These are phyloP conservation scores for Pichia nakasei DNA, from an alignment of 805 yeast genomes.

Conservation along the genomic window DNA sequence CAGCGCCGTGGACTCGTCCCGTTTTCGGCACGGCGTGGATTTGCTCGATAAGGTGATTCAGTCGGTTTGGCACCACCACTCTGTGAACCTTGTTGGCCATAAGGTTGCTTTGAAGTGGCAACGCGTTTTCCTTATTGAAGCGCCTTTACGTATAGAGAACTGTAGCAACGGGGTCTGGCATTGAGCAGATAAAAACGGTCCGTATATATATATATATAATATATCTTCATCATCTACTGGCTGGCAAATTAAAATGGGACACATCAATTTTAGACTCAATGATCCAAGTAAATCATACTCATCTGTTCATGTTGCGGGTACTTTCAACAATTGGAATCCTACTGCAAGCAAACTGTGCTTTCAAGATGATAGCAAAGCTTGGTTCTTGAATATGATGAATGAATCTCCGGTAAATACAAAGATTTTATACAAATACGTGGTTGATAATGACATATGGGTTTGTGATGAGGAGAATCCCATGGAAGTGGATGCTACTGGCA, in stretches of 20 bases:
- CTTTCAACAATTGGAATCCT: conserved; percentile 15
- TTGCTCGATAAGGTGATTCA: background rate
- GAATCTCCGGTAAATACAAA: conserved; percentile 6
- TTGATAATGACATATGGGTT: conserved; percentile 21
- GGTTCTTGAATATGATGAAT: conserved; percentile 2
- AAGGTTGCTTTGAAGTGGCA: too few species aligned
- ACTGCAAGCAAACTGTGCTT: conserved; percentile 4
- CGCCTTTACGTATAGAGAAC: too few species aligned
- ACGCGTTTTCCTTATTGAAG: too few species aligned
- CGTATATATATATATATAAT: too few species aligned
- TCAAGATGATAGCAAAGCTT: conserved; percentile 4
- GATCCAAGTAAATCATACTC: conserved; percentile 1
- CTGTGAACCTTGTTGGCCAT: too few species aligned
- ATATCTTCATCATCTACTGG: too few species aligned
- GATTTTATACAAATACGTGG: conserved; percentile 23
- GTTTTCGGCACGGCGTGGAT: too few species aligned
- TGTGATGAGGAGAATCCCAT: conserved; percentile 15
- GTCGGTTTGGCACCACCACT: too few species aligned
- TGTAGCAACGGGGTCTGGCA: too few species aligned
- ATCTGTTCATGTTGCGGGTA: conserved; percentile 15
- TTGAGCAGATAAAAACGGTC: too few species aligned
- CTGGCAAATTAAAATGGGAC: background rate
- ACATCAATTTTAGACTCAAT: conserved; percentile 1
- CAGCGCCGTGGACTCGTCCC: background rate
- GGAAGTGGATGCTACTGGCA: conserved; percentile 21